Conservation (phyloP, 2,329 filamentous ascomycete species). For the Albophoma yamanashiensis region DNA sequence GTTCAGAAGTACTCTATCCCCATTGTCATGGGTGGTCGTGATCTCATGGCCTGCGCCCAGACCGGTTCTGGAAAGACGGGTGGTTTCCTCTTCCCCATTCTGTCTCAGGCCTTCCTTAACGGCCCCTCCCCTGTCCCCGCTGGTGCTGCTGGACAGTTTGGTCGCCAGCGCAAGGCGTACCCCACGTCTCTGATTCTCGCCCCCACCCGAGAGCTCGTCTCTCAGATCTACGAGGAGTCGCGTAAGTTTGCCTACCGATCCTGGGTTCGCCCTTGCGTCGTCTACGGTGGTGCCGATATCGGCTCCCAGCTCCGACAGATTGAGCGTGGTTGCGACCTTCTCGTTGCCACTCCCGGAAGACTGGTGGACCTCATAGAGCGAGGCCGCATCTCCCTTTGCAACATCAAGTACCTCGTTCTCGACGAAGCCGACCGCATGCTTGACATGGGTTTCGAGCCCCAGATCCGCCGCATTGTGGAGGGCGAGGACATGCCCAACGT, state of each 20-base stretch:
- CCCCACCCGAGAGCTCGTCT: slow-evolving; percentile 95
- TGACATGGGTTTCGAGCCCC: slow-evolving; percentile 99
- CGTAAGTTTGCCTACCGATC: slow-evolving; percentile 98
- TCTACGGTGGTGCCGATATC: slow-evolving; percentile 98
- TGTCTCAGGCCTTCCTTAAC: slow-evolving; percentile 91
- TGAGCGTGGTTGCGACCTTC: slow-evolving; percentile 89
- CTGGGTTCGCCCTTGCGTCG: slow-evolving; percentile 96
- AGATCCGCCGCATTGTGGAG: slow-evolving; percentile 97
- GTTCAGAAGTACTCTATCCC: slow-evolving; percentile 99
- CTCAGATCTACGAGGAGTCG: slow-evolving; percentile 94
- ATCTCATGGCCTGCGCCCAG: slow-evolving; percentile 99
- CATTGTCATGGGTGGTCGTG: slow-evolving; percentile 95
- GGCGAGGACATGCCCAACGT: slow-evolving; percentile 94
- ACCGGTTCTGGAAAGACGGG: slow-evolving; percentile 99
- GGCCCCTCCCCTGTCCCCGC: slow-evolving; percentile 66
- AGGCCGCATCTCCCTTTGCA: slow-evolving; percentile 91
- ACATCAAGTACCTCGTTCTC: slow-evolving; percentile 98
- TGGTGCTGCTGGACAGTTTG: slow-evolving; percentile 59
- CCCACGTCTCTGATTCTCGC: slow-evolving; percentile 93
- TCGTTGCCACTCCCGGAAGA: slow-evolving; percentile 95
- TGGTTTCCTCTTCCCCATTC: slow-evolving; percentile 97
- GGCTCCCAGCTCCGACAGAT: slow-evolving; percentile 97
- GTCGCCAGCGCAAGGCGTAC: slow-evolving; percentile 94
- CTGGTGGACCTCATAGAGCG: slow-evolving; percentile 97
- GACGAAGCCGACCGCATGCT: slow-evolving; percentile 99